Evolutionary conservation across 768 basidiomycete genomes (phyloP).

Genomic region (Lactarius vividus): DNA sequence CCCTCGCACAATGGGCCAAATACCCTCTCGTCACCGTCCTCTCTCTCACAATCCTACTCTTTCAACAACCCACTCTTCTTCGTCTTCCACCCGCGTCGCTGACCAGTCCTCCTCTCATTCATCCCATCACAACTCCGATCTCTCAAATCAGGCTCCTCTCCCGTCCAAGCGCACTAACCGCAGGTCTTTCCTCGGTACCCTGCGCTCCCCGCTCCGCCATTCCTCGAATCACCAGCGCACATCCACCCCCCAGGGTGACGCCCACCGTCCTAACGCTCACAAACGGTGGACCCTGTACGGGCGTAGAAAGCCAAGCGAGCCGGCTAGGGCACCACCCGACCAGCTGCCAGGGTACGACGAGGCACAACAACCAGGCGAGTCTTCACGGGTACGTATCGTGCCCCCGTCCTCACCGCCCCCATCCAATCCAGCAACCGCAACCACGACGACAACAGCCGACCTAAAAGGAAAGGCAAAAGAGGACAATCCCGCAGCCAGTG

Average conservation of each 20-base stretch:
- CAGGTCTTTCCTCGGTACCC: conserved; percentile 19
- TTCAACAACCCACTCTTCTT: neutral
- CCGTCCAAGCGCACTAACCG: conserved; percentile 12
- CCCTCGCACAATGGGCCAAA: conserved; percentile 17
- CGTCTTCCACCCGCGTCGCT: conserved; percentile 6
- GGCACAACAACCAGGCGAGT: conserved; percentile 5
- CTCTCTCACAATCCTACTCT: neutral
- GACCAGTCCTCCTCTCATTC: conserved; percentile 1
- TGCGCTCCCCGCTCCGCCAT: conserved; percentile 16
- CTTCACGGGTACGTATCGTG: neutral
- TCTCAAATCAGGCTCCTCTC: conserved; percentile 14
- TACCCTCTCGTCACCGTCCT: conserved; percentile 16
- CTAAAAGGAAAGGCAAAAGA: conserved; percentile 19
- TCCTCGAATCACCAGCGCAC: neutral
- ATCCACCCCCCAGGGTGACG: neutral
- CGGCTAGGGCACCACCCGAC: neutral
- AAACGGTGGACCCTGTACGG: conserved; percentile 18
- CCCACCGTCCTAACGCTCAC: conserved; percentile 3
- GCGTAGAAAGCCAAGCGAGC: conserved; percentile 14
- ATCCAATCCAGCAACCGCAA: neutral
- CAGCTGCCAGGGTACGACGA: conserved; percentile 2
- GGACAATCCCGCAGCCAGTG: neutral
- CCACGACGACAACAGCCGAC: neutral
- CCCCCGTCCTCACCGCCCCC: neutral
- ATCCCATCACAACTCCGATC: conserved; percentile 19